Evolutionary conservation across 768 basidiomycete species (phyloP).

Genomic region (Mycena leptocephala): DNA sequence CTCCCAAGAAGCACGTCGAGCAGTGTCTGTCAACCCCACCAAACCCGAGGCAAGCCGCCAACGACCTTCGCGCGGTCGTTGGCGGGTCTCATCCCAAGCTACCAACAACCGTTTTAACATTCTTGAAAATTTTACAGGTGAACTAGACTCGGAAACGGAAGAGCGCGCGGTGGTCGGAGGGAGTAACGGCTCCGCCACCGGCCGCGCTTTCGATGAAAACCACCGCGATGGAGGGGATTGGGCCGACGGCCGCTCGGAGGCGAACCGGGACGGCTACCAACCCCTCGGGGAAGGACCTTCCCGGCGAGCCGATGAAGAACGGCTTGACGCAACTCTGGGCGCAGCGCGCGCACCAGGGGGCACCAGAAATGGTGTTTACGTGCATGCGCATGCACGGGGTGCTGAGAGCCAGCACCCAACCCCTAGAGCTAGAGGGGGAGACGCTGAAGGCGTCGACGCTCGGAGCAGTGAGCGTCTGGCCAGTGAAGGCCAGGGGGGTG

Average conservation of each 20-base stretch:
- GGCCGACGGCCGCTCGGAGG: constrained; percentile 7
- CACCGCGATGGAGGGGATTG: constrained; percentile 10
- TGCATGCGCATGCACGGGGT: too few species aligned
- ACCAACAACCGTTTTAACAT: neutral
- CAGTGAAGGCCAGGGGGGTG: neutral
- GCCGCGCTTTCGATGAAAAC: neutral
- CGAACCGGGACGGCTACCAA: constrained; percentile 11
- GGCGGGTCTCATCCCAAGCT: constrained; percentile 6
- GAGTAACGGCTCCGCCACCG: constrained; percentile 7
- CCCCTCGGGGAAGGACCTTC: neutral
- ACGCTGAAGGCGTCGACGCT: neutral
- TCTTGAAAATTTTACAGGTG: constrained; percentile 7
- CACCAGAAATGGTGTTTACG: neutral
- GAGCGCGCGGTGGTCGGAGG: neutral
- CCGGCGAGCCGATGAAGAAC: constrained; percentile 10
- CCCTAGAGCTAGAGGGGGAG: too few species aligned
- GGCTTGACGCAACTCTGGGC: constrained; percentile 6
- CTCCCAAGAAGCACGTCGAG: neutral
- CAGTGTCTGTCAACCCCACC: neutral
- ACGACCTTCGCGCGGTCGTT: constrained; percentile 2
- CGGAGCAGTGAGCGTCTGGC: neutral
- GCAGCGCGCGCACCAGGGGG: neutral
- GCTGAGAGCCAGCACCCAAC: too few species aligned
- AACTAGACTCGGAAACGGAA: neutral
- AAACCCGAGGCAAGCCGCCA: neutral